Percentiles rank a stretch among this genome's conserved stretches.
phyloP scores from a whole-genome alignment of 2,329 filamentous ascomycete species.

The Aspergillus floridensis region DNA sequence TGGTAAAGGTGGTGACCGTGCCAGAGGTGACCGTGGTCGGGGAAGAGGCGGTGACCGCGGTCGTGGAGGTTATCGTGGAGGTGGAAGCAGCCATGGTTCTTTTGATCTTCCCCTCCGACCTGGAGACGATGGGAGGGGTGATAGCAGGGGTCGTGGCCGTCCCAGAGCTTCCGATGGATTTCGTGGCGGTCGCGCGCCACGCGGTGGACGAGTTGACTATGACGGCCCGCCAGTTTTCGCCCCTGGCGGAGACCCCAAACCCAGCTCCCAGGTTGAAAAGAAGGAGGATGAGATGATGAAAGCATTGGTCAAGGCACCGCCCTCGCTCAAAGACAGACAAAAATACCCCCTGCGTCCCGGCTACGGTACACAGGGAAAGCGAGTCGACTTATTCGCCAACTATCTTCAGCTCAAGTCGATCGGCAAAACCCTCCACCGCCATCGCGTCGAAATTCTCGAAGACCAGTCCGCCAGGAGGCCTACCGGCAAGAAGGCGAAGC shows the following conservation, averaged over 20 bases:
- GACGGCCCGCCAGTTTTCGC: constrained; percentile 28
- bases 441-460: constrained; percentile 37
- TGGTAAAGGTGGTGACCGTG: constrained; percentile 15
- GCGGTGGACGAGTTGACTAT: constrained; percentile 15
- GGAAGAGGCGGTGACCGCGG: constrained; percentile 12
- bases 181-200: constrained; percentile 10
- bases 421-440: constrained; percentile 41
- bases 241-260: constrained; percentile 21
- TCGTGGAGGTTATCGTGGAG: constrained; percentile 16
- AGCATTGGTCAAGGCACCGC: constrained; percentile 20
- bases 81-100: constrained; percentile 26
- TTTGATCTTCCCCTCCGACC: constrained; percentile 24
- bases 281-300: constrained; percentile 28
- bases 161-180: constrained; percentile 3
- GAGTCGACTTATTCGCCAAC: constrained; percentile 39
- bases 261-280: constrained; percentile 25
- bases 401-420: constrained; percentile 39
- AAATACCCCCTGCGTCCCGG: constrained; percentile 37
- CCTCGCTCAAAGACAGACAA: constrained; percentile 13
- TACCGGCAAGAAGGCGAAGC: constrained; percentile 46
- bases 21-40: constrained; percentile 14
- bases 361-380: constrained; percentile 35
- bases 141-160: constrained; percentile 21
- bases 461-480: constrained; percentile 26
- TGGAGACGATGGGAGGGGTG: constrained; percentile 9